A percentile compares a stretch with the other conserved stretches of the same genome.
Evolutionary conservation across 1,284 basidiomycete genomes (phyloP).

Genomic region (Agaricales sp.): DNA sequence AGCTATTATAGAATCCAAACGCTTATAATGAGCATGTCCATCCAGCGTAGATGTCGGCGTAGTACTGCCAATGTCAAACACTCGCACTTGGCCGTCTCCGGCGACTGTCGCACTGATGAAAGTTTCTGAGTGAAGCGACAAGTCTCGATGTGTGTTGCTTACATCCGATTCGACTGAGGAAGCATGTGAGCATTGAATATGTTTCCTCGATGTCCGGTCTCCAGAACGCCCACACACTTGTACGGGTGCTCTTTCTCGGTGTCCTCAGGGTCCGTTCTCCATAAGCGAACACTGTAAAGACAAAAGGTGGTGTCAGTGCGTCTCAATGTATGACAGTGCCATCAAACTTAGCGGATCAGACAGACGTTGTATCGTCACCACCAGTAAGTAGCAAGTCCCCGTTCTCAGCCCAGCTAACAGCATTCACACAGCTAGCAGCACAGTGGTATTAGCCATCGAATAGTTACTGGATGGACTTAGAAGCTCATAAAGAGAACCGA

Average conservation of each 20-base stretch:
- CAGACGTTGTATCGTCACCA: slow-evolving; percentile 74
- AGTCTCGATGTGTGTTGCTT: slow-evolving; percentile 21
- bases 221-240: slow-evolving; percentile 49
- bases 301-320: slow-evolving; percentile 9
- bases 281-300: slow-evolving; percentile 48
- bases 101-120: slow-evolving; percentile 60
- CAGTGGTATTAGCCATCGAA: neutral
- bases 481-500: neutral
- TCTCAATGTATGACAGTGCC: slow-evolving; percentile 18
- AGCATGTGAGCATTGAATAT: slow-evolving; percentile 86
- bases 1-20: neutral
- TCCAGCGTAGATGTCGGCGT: neutral
- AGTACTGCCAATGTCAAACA: slow-evolving; percentile 63
- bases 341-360: neutral
- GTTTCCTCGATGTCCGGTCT: slow-evolving; percentile 77
- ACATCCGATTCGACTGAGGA: slow-evolving; percentile 64
- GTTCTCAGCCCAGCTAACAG: slow-evolving; percentile 72
- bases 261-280: slow-evolving; percentile 39
- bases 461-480: neutral
- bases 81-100: slow-evolving; percentile 71
- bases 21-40: neutral
- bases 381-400: slow-evolving; percentile 69
- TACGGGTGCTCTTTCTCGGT: slow-evolving; percentile 36
- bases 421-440: slow-evolving; percentile 66
- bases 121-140: slow-evolving; percentile 9